Evolutionary conservation across 148 eudicot genomes (phyloP), one percentile per base, ranked within the genome.

Genomic region (Persicaria maculosa): DNA sequence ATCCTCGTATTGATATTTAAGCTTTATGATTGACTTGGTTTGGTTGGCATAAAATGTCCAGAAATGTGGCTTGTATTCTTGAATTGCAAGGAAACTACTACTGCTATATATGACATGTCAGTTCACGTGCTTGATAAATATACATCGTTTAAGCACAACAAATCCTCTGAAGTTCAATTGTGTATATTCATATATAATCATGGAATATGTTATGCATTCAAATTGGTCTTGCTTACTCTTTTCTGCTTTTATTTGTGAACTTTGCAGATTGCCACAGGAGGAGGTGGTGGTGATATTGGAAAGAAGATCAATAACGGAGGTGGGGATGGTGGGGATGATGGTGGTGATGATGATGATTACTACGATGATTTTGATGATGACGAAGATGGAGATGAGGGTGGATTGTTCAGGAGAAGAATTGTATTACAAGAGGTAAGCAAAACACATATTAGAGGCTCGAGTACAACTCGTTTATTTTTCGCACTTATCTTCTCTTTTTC

Each of bases 301-400:
- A 94, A 94, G 81, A 86, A 78, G 69, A 82, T 91, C 45, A 85
- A 77, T 74, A 68, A 82, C 81, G 98, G 98, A 44, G 98, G 98
- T 76, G 98, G 98, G 40, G 98, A 94, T 85, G 97, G 98, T 75
- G 98, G 98, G 10, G 95, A 89, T 77, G 98, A 94, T 80, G 89
- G 83, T 72, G 97, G 97, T 36, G 98, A 92, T 80, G 98, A 92
- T 74, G 98, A 94, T 50, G 93, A 91, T 81, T 91, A 91, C 88
- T 91, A 86, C 74, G 98, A 94, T 80, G 92, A 94, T 75, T 94
- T 94, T 58, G 98, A 94, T 74, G 98, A 94, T 17, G 98, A 84
- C 19, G 98, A 94, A 57, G 97, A 93, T 68, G 98, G 98, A 73
- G 98, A 90, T 68, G 97, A 92, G 17, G 97, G 97, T 73, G 97